Percentiles rank a stretch among this genome's conserved stretches.
These are phyloP conservation scores for Lolium rigidum DNA, from an alignment of 176 grass and related monocot species.

Conservation along the genomic window DNA sequence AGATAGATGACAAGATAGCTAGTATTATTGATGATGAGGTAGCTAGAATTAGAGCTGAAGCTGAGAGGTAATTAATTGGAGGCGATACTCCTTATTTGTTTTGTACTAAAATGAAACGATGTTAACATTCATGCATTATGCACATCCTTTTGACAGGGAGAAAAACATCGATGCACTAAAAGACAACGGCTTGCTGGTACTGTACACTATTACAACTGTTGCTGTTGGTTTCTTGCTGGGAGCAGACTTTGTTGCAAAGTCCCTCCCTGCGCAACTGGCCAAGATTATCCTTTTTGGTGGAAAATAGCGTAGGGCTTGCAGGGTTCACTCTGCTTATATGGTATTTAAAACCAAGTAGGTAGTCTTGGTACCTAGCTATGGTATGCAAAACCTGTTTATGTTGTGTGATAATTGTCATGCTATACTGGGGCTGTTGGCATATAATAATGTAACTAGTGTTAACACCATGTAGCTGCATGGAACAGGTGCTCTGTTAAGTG, in stretches of 20 bases:
- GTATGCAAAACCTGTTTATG: slow-evolving; percentile 12
- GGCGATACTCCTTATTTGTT: background rate
- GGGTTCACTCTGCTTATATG: slow-evolving; percentile 3
- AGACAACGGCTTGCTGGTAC: background rate
- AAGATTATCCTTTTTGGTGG: background rate
- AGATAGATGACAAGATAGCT: slow-evolving; percentile 9
- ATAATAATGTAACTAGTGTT: background rate
- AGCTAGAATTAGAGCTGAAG: slow-evolving; percentile 30
- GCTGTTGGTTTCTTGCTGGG: background rate
- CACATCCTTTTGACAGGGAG: slow-evolving; percentile 21
- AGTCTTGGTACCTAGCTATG: slow-evolving; percentile 13
- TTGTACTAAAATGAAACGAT: slow-evolving; percentile 3
- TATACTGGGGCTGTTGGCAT: background rate
- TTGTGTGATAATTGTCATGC: background rate
- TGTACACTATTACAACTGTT: background rate
- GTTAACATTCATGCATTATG: background rate
- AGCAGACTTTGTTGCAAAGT: background rate
- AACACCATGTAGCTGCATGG: slow-evolving; percentile 29
- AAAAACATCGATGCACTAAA: background rate
- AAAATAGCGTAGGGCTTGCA: slow-evolving; percentile 19
- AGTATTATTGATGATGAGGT: slow-evolving; percentile 31
- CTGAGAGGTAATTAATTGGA: slow-evolving; percentile 16
- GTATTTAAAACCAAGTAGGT: slow-evolving; percentile 14
- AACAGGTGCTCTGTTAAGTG: slow-evolving; percentile 1
- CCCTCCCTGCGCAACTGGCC: background rate